Conservation (phyloP, 2,329 filamentous ascomycete genomes). For the Pseudovirgaria hyperparasitica region DNA sequence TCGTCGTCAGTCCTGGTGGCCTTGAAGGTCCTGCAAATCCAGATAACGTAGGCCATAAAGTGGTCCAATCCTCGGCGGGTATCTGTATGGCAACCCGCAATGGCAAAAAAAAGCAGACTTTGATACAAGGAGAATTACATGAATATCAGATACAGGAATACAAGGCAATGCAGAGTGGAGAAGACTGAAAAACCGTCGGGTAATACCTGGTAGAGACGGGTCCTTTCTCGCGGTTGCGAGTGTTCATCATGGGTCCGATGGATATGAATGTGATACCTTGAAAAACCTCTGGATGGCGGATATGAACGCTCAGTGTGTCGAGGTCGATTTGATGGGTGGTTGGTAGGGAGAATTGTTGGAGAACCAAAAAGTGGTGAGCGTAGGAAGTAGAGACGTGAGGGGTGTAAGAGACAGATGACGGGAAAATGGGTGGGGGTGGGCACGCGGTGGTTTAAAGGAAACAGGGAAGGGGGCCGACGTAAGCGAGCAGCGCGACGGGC, state of each 20-base stretch:
- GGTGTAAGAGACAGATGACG: too few relatives aligned
- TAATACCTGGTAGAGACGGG: conserved; percentile 29
- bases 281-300: conserved; percentile 1
- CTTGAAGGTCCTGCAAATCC: too few relatives aligned
- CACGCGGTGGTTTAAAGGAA: too few relatives aligned
- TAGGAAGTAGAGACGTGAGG: too few relatives aligned
- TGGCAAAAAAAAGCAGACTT: conserved; percentile 9
- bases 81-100: conserved; percentile 6
- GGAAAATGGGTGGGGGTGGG: too few relatives aligned
- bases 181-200: conserved; percentile 22
- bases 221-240: conserved; percentile 27
- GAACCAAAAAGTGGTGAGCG: background rate
- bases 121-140: conserved; percentile 15
- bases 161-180: conserved; percentile 9
- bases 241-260: conserved; percentile 29
- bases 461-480: too few relatives aligned
- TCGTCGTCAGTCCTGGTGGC: too few relatives aligned
- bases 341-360: background rate
- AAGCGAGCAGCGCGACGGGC: too few relatives aligned
- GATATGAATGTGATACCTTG: conserved; percentile 12
- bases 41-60: too few relatives aligned
- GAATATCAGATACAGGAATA: conserved; percentile 9
- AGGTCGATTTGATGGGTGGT: background rate
- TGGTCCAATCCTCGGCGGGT: too few relatives aligned
- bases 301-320: too few relatives aligned